Evolutionary conservation across 1,284 basidiomycete genomes (phyloP), one percentile per base, ranked within the genome.

Genomic region (Agaricales sp.): DNA sequence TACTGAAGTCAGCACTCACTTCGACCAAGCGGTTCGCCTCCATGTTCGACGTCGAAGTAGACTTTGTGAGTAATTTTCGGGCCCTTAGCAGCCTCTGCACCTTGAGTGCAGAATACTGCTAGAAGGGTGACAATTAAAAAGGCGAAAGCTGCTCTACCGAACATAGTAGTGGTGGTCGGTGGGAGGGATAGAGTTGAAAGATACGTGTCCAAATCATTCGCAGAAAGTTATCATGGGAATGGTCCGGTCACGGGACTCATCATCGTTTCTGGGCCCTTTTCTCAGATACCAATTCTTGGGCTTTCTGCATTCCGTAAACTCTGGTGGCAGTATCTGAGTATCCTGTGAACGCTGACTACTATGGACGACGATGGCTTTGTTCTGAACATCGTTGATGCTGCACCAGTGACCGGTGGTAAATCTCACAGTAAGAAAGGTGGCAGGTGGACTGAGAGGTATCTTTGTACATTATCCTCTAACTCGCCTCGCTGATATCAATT

Each of bases 31-130:
- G 81, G 71, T 66, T 87, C 73, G 63, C 85, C 89, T 23, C 90
- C 91, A 67, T 95, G 91, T 59, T 87, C 82, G 54, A 96, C 84
- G 67, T 96, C 92, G 61, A 96, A 96, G 75, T 82, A 96, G 60
- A 96, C 87, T 69, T 87, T 91, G 78, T 89, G 70, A 46, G 92
- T 94, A 61, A 96, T 83, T 69, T 77, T 82, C 14, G 92, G 92
- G 14, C 82, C 80, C 57, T 85, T 88, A 13, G 74, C 75, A n/a
- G 84, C 85, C 58, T 87, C 83, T 16, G 69, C 85, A 45, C 74
- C 75, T 60, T 76, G 78, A 25, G 72, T 77, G 57, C 73, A 86
- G 65, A 86, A 80, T 57, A 90, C 69, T 0, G 85, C 80, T 13
- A 75, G 75, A 51, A 90, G 53, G 45, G 85, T 74, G 50, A 85